A percentile compares a stretch with the other conserved stretches of the same genome.
Conservation (phyloP, 208 protist genomes). For the Crithidia brevicula region DNA sequence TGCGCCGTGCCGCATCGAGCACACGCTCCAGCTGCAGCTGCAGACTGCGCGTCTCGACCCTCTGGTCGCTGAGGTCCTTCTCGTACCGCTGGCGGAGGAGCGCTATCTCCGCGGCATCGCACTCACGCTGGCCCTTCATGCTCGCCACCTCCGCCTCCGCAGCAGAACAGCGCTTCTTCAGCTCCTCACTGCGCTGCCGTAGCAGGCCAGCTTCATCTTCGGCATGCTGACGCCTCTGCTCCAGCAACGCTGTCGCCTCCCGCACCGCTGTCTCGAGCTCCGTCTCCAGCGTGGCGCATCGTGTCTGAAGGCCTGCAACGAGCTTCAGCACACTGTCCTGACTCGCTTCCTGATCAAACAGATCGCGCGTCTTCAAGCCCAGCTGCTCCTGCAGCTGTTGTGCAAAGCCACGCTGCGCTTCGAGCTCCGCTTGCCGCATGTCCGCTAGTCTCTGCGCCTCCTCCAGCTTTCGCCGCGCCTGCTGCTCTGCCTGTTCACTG, state of each 20-base stretch:
- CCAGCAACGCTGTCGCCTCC: slow-evolving; percentile 20
- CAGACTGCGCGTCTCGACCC: slow-evolving; percentile 37
- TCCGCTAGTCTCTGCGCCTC: slow-evolving; percentile 17
- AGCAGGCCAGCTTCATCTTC: slow-evolving; percentile 14
- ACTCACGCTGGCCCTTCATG: background rate
- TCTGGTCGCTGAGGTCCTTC: slow-evolving; percentile 16
- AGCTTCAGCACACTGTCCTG: slow-evolving; percentile 34
- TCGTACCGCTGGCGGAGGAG: slow-evolving; percentile 23
- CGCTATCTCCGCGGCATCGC: slow-evolving; percentile 7
- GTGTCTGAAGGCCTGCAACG: slow-evolving; percentile 17
- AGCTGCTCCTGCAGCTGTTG: slow-evolving; percentile 31
- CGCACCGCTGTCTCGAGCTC: slow-evolving; percentile 15
- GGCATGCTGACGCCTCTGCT: slow-evolving; percentile 16
- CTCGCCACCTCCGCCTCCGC: slow-evolving; percentile 15
- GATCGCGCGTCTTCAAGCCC: slow-evolving; percentile 16
- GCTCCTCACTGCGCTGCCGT: slow-evolving; percentile 20
- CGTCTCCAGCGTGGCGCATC: slow-evolving; percentile 13
- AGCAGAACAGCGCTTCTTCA: slow-evolving; percentile 19
- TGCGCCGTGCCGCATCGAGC: slow-evolving; percentile 16
- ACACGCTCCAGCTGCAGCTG: slow-evolving; percentile 36
- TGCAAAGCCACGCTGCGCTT: slow-evolving; percentile 30
- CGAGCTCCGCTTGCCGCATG: slow-evolving; percentile 18
- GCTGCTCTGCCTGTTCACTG: background rate
- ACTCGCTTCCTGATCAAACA: slow-evolving; percentile 32
- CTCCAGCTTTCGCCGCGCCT: background rate